Percentiles rank a stretch among this genome's conserved stretches.
phyloP scores from a whole-genome alignment of 164 flowering plant species.

The Macadamia tetraphylla region DNA sequence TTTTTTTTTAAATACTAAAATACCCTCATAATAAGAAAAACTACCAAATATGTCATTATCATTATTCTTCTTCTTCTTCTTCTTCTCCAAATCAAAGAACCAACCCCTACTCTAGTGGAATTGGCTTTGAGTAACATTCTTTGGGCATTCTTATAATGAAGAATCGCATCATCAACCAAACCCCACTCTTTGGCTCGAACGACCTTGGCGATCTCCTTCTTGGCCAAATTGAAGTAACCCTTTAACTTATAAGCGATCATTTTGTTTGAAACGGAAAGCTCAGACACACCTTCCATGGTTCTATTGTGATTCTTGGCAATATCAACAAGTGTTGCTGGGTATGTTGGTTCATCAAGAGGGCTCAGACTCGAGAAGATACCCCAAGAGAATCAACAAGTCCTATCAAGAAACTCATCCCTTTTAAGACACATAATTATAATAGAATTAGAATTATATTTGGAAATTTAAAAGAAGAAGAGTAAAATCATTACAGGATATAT shows the following conservation, averaged over 20 bases:
- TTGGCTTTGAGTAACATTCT: conserved; percentile 64
- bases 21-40: no score
- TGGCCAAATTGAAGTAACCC: conserved; percentile 88
- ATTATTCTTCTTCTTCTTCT: no score
- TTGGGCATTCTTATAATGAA: conserved; percentile 66
- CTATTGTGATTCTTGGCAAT: not conserved
- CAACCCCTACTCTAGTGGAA: conserved; percentile 35
- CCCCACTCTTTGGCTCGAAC: conserved; percentile 98
- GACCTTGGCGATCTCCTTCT: conserved; percentile 83
- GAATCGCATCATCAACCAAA: conserved; percentile 66
- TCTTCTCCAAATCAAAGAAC: no score
- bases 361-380: conserved; percentile 36
- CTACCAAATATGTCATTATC: no score
- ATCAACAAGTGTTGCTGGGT: not conserved
- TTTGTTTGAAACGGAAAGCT: conserved; percentile 51
- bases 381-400: conserved; percentile 48
- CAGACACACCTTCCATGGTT: conserved; percentile 44
- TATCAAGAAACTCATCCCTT: conserved; percentile 54
- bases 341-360: conserved; percentile 13
- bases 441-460: not conserved
- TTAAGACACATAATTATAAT: not conserved
- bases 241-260: conserved; percentile 73
- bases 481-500: not conserved
- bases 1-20: no score
- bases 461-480: not conserved